Base-by-base conservation (phyloP, 495 filamentous ascomycete genomes). In the Pseudevernia furfuracea region DNA sequence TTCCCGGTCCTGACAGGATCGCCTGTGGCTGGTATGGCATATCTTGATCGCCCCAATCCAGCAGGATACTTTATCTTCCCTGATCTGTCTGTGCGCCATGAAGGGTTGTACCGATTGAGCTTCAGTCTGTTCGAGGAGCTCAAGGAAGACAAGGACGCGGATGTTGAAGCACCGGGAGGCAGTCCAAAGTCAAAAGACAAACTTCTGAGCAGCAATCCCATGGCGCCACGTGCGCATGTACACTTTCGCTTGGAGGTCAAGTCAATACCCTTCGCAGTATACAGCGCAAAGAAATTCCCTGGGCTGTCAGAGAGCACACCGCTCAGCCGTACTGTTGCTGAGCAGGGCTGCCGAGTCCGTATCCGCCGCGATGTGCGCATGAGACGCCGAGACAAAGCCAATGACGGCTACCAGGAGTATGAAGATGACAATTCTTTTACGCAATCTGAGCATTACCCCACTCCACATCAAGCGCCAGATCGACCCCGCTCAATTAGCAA, bases 41-140 rank as follows among this genome's bases (percentile, higher is more conserved):
- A 97, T 73, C 80, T 98, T 34, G 94, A 98, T 70, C 91, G 95
- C 36, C 94, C 94, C 1, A 80, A 78, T 28, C 91, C 90, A 49
- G 94, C 93, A 55, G 94, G 95, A 61, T 98, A 97, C 75, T 98
- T 98, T 73, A 88, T 98, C 75, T 98, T 98, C 71, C 94, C 95
- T 0, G 94, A 98, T 76, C 80, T 98, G 44, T 97, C 94, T 1
- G 94, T 98, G 58, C 89, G 95, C 60, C 93, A 97, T 73, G 94
- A 98, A 74, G 94, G 94, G 59, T 86, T 88, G 61, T 98, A 96
- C 71, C 81, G 87, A 12, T 76, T 98, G 64, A 88, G 84, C 68
- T 98, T 98, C 78, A 91, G 90, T 70, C 81, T 98, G 23, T 98
- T 92, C 68, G 94, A 98, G 75, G 87, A 96, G 75, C 87, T 87